Evolutionary conservation across 441 rosid species (phyloP), one percentile per base, ranked within the genome.

Genomic region (Hura crepitans): DNA sequence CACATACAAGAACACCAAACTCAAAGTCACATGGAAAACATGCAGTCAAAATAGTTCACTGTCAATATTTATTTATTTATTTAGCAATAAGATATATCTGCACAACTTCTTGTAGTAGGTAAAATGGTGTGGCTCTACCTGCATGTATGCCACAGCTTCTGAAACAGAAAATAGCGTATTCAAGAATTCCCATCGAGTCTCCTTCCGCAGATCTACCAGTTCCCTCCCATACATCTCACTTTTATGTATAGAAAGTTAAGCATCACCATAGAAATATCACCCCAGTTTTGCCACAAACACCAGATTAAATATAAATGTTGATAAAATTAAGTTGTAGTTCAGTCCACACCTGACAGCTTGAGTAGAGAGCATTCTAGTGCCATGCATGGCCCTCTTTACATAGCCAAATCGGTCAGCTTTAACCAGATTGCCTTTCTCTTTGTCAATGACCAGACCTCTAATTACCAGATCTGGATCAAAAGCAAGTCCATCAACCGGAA

Each of bases 141-240:
- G 97, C 88, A 90, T 90, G 80, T 81, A 94, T 47, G 97, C 97
- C 77, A 94, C 91, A 69, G 96, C 99, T 81, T 94, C 99, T 56
- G 99, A 94, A 73, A 94, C 99, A 50, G 99, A 94, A 79, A 94
- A 94, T 22, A 94, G 81, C 4, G 99, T 94, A 76, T 94, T 92
- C 77, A 94, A 89, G 75, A 94, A 94, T 78, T 80, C 97, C 99
- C 97, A 94, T 51, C 89, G 94, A 74, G 80, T 84, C 82, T 90
- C 90, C 77, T 90, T 94, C 77, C 99, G 92, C 71, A 94, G 80
- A 81, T 90, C 99, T 75, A 94, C 93, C 71, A 89, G 86, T 76
- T 94, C 99, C 75, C 99, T 87, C 82, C 97, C 97, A 70, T 94
- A 94, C 74, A 94, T 83, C 82, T 89, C 97, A 81, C 99, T 94